Percentiles rank a stretch among this genome's conserved stretches.
These are phyloP conservation scores for Zarea fungicola DNA, from an alignment of 2,329 filamentous ascomycete genomes.

Conservation along the genomic window DNA sequence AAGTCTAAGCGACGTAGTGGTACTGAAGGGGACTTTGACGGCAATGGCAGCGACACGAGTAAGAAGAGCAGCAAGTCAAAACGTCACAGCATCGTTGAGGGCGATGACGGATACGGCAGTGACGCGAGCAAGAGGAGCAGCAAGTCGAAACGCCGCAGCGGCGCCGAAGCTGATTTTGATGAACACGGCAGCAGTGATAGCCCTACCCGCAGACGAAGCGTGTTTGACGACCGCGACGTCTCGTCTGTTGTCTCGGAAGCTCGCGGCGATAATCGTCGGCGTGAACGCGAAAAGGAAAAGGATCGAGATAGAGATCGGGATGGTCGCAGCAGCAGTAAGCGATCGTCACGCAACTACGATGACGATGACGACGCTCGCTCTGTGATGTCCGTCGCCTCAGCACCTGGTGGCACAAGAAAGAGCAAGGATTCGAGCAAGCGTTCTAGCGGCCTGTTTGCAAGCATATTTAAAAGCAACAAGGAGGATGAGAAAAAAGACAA, in stretches of 20 bases:
- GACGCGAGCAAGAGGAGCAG: constrained; percentile 37
- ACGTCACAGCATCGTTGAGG: constrained; percentile 30
- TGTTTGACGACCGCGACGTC: constrained; percentile 41
- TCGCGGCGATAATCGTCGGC: constrained; percentile 26
- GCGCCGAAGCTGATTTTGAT: constrained; percentile 30
- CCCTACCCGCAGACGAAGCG: constrained; percentile 34
- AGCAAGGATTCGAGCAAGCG: constrained; percentile 33
- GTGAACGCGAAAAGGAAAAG: constrained; percentile 27
- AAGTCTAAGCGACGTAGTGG: constrained; percentile 34
- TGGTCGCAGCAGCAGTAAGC: constrained; percentile 18
- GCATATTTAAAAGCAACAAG: constrained; percentile 40
- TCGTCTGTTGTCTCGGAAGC: constrained; percentile 46
- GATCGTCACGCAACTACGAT: constrained; percentile 30
- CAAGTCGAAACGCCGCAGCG: constrained; percentile 34
- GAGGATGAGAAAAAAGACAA: constrained; percentile 33
- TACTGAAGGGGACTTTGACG: constrained; percentile 30
- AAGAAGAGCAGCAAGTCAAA: constrained; percentile 37
- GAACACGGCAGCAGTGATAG: constrained; percentile 31
- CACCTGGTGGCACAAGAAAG: constrained; percentile 28
- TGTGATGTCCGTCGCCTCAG: constrained; percentile 37
- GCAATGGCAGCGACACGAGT: constrained; percentile 32
- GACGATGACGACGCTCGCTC: constrained; percentile 45
- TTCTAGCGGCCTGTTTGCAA: constrained; percentile 42
- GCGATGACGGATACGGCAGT: constrained; percentile 28
- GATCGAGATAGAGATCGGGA: constrained; percentile 9